Percentiles rank a stretch among this genome's conserved stretches.
phyloP scores from a whole-genome alignment of 2,329 filamentous ascomycete species.

The Neodidymelliopsis sp. region DNA sequence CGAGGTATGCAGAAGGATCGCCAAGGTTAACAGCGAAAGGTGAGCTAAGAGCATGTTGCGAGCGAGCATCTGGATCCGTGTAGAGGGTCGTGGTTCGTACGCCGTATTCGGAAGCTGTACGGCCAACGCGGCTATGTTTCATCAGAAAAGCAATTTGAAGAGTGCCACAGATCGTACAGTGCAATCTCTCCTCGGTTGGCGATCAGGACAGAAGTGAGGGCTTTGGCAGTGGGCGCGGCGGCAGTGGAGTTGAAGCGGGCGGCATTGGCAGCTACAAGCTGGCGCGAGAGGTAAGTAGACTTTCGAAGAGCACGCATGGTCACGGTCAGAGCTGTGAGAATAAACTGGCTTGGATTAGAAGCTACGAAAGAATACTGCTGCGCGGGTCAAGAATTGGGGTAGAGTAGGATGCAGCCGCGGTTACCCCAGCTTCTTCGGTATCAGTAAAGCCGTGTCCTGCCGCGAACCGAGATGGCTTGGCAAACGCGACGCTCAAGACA shows the following conservation, averaged over 20 bases:
- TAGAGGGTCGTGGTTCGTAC: constrained; percentile 95
- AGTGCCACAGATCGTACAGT: constrained; percentile 57
- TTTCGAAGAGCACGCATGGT: constrained; percentile 48
- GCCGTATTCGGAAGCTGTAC: constrained; percentile 85
- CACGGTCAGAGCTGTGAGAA: constrained; percentile 22
- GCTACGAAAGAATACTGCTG: constrained; percentile 28
- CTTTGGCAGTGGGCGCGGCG: constrained; percentile 39
- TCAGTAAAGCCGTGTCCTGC: constrained; percentile 37
- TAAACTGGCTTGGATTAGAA: constrained; percentile 19
- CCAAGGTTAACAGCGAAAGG: constrained; percentile 86
- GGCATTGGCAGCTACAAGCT: constrained; percentile 42
- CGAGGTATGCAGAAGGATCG: constrained; percentile 84
- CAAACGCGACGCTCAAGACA: constrained; percentile 8
- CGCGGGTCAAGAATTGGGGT: constrained; percentile 20
- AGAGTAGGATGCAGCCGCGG: constrained; percentile 35
- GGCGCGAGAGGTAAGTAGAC: constrained; percentile 44
- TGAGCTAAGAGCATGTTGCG: constrained; percentile 87
- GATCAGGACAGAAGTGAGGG: constrained; percentile 83
- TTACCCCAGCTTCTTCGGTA: constrained; percentile 18
- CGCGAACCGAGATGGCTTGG: constrained; percentile 28
- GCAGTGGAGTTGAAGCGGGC: constrained; percentile 42
- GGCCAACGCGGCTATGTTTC: constrained; percentile 72
- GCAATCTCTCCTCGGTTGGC: constrained; percentile 98
- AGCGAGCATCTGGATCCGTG: constrained; percentile 85
- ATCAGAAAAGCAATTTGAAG: constrained; percentile 10